Base-by-base conservation (phyloP, 75 land plant species). In the Pinus tabuliformis region DNA sequence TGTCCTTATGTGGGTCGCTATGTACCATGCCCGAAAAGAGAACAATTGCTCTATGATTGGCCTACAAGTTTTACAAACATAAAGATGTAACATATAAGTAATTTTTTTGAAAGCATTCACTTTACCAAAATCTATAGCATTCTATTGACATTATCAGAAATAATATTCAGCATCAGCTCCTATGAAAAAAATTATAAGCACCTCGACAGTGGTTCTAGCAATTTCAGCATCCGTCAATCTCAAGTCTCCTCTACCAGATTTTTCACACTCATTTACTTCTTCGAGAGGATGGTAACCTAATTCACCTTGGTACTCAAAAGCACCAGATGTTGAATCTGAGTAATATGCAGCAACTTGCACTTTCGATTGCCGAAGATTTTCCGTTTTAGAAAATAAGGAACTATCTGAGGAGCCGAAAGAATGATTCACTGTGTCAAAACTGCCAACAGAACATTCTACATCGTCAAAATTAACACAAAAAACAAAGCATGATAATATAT, bases 221-320 rank as follows among this genome's bases (percentile, higher is more conserved):
- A 94, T 84, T 81, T 94, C 98, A 58, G 94, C 95, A 75, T 84
- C 78, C 18, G 97, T 78, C 7, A 88, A 83, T 73, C 82, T 80
- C 56, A 75, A 79, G 24, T 92, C 83, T 63, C 76, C 75, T 37
- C 58, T 62, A 78, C 84, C 78, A 30, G 74, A 66, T 71, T 80
- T 83, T 70, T 81, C 84, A 76, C 37, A 26, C 58, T 76, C 89
- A 76, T 88, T 83, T 6, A 96, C 24, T 74, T 92, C 99, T 89
- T 96, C 99, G 63, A 96, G 90, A 20, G 99, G 99, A 87, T 96
- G 99, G 77, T 92, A 96, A 3, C 95, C 93, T 37, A 72, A 72
- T 70, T 86, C 80, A 58, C 77, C 82, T 21, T 73, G 59, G 49
- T 80, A 80, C 57, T 78, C 80, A 49, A 86, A 83, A 45, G 93